Evolutionary conservation across 1,284 basidiomycete genomes (phyloP), one percentile per base, ranked within the genome.

Genomic region (Trametes hirsuta): DNA sequence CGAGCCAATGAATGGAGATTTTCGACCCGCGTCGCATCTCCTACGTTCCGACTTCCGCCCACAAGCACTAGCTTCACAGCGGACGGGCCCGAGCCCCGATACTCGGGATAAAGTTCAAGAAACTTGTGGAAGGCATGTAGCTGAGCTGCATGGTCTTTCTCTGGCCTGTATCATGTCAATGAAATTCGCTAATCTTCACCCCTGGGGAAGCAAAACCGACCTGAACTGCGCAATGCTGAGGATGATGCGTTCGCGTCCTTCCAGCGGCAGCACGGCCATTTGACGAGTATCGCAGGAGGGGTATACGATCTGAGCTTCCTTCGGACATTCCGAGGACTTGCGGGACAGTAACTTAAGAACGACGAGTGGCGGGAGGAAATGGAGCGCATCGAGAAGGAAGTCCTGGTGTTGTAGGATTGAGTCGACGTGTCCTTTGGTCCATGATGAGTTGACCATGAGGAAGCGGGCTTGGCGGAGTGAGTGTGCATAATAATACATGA

Each of bases 401-500:
- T 87, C 84, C 15, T 76, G 76, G 59, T 86, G 78, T n/a, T 76
- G 75, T 14, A 96, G 76, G 47, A 96, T 85, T 1, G 82, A 79
- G 66, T 91, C 82, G 64, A 99, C 79, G 71, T 99, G 97, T 41
- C 82, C 84, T 66, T 88, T 86, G 1, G 97, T 99, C 97, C 97
- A 99, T 0, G 91, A 90, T 1, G 95, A 97, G 75, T 99, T 99
- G 65, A 90, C 95, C 89, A 97, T 95, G 49, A 91, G 65, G 74
- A 91, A 94, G 64, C 87, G 85, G 1, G 94, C 88, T 51, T 83
- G 82, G 24, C 86, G 81, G 18, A 99, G 85, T 12, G 90, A 90
- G 12, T 82, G 75, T 0, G 91, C 79, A 74, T 99, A 99, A 53
- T 90, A 80, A 60, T 84, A 83, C 78, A 96, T 95, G 74, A 95